Conservation (phyloP, 768 basidiomycete species). For the Collybia sordida region DNA sequence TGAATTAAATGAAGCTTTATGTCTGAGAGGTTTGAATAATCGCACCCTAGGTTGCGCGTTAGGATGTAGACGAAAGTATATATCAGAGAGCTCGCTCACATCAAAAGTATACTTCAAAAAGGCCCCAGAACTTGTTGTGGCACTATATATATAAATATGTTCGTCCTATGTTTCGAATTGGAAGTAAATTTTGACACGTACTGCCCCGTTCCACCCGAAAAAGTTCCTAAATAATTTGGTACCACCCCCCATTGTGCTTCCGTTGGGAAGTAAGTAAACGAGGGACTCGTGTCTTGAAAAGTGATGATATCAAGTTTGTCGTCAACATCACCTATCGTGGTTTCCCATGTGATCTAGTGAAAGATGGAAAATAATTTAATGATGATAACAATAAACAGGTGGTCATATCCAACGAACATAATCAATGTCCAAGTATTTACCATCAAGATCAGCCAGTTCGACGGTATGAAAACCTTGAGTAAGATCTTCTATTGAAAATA, state of each 20-base stretch:
- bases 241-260: conserved; percentile 31
- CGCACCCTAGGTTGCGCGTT: too few relatives aligned
- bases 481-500: too few relatives aligned
- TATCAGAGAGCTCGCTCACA: conserved; percentile 30
- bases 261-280: conserved; percentile 34
- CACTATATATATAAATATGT: too few relatives aligned
- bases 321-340: conserved; percentile 22
- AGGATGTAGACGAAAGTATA: too few relatives aligned
- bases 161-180: too few relatives aligned
- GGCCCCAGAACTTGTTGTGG: conserved; percentile 29
- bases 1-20: too few relatives aligned
- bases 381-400: too few relatives aligned
- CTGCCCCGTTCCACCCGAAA: conserved; percentile 44
- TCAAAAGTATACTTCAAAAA: conserved; percentile 35
- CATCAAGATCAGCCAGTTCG: too few relatives aligned
- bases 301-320: conserved; percentile 25
- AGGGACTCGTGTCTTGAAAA: conserved; percentile 33
- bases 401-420: conserved; percentile 37
- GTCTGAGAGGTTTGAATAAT: too few relatives aligned
- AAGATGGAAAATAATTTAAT: too few relatives aligned
- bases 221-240: conserved; percentile 29
- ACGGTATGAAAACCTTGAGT: too few relatives aligned
- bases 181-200: too few relatives aligned
- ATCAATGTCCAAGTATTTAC: conserved; percentile 40
- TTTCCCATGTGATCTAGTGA: conserved; percentile 31